Percentiles rank a stretch among this genome's conserved stretches.
Evolutionary conservation across 2,329 filamentous ascomycete genomes (phyloP).

Genomic region (Cladophialophora psammophila): DNA sequence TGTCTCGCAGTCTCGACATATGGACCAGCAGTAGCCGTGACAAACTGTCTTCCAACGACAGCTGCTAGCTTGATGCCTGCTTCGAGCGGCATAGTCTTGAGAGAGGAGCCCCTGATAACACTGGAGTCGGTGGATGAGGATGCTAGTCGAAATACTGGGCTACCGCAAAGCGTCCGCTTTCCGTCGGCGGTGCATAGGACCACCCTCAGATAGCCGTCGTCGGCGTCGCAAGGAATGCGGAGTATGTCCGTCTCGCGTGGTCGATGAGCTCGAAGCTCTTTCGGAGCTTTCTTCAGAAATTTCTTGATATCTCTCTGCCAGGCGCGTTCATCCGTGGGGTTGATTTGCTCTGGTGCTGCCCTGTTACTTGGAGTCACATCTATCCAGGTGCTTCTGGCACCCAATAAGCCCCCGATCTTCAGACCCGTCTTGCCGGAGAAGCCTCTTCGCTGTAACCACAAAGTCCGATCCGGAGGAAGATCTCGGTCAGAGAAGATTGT

Average conservation of each 20-base stretch:
- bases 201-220: conserved; percentile 73
- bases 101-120: conserved; percentile 69
- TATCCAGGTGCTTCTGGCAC: conserved; percentile 67
- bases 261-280: conserved; percentile 58
- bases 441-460: conserved; percentile 74
- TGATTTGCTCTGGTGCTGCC: conserved; percentile 58
- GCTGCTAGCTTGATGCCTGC: conserved; percentile 66
- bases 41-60: conserved; percentile 46
- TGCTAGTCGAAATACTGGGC: conserved; percentile 73
- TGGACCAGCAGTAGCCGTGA: conserved; percentile 56
- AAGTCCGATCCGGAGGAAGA: conserved; percentile 63
- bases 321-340: conserved; percentile 66
- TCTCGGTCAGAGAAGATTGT: conserved; percentile 68
- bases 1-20: conserved; percentile 46
- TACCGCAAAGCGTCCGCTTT: conserved; percentile 68
- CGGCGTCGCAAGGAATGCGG: conserved; percentile 67
- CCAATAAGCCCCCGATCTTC: conserved; percentile 68
- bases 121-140: conserved; percentile 69
- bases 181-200: conserved; percentile 63
- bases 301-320: conserved; percentile 72
- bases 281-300: conserved; percentile 64
- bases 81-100: conserved; percentile 71
- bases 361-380: conserved; percentile 69
- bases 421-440: conserved; percentile 74
- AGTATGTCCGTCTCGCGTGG: conserved; percentile 70